Conservation (phyloP, 148 eudicot species). For the Cornus controversa region DNA sequence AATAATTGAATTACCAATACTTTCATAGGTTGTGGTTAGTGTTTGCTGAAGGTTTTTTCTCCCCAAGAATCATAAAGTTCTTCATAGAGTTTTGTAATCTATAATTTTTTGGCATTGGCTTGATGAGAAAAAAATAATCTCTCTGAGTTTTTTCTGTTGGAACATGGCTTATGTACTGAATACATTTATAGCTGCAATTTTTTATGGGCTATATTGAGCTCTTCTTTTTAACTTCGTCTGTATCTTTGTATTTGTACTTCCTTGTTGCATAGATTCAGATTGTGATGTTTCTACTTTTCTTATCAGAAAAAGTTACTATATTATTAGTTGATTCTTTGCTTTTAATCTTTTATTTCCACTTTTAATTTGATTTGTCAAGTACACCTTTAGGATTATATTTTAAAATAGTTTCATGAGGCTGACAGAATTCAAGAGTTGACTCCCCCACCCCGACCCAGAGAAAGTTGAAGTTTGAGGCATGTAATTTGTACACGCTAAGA, state of each 20-base stretch:
- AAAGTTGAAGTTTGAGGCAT: too few relatives aligned
- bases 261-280: neutral
- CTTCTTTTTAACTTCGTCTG: neutral
- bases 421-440: neutral
- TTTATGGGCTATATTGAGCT: constrained; percentile 11
- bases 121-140: constrained; percentile 21
- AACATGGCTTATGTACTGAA: constrained; percentile 19
- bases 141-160: constrained; percentile 6
- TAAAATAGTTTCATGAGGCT: neutral
- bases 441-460: too few relatives aligned
- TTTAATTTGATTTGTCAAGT: neutral
- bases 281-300: neutral
- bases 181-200: constrained; percentile 14
- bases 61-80: constrained; percentile 18
- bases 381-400: neutral
- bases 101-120: constrained; percentile 28
- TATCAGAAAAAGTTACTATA: neutral
- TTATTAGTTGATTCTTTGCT: neutral
- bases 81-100: constrained; percentile 27
- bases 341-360: too few relatives aligned
- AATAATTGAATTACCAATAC: constrained; percentile 45
- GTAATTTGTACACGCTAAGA: neutral
- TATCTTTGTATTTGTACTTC: neutral
- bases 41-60: constrained; percentile 19
- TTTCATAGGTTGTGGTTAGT: constrained; percentile 35